A percentile compares a stretch with the other conserved stretches of the same genome.
Conservation (phyloP, 2,329 filamentous ascomycete species). For the Coniochaeta prunicola region DNA sequence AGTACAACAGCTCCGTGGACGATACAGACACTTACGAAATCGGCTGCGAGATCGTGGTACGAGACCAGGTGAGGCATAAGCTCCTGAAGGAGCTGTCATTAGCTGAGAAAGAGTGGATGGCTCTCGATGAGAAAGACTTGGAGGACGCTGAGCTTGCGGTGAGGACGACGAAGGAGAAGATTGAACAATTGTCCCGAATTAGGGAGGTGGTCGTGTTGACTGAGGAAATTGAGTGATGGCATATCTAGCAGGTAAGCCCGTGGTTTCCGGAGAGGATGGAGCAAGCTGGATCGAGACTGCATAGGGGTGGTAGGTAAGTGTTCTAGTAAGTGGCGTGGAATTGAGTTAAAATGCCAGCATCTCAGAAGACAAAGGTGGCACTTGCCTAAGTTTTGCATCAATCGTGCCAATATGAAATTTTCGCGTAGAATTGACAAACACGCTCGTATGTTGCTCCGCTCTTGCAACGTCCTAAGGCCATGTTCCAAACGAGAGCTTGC, state of each 20-base stretch:
- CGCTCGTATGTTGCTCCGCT: too few relatives aligned
- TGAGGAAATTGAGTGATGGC: constrained; percentile 12
- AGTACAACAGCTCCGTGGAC: not conserved
- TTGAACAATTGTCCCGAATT: constrained; percentile 17
- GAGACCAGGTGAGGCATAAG: not conserved
- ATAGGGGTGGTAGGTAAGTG: too few relatives aligned
- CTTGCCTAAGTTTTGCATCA: too few relatives aligned
- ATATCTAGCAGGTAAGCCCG: not conserved
- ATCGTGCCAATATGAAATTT: too few relatives aligned
- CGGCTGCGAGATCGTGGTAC: not conserved
- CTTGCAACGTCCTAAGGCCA: too few relatives aligned
- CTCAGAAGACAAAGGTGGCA: too few relatives aligned
- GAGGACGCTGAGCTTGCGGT: not conserved
- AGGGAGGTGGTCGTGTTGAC: constrained; percentile 19
- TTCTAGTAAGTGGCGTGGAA: too few relatives aligned
- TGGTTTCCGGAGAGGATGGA: too few relatives aligned
- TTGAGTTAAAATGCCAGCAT: too few relatives aligned
- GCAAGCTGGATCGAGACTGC: not conserved
- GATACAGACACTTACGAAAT: not conserved
- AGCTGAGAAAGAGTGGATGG: not conserved
- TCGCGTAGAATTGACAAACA: too few relatives aligned
- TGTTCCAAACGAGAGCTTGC: too few relatives aligned
- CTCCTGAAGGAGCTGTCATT: not conserved
- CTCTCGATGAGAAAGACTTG: not conserved
- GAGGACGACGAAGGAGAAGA: constrained; percentile 11